phyloP scores from a whole-genome alignment of 169 alveolate genomes.

The Plasmodium fragile region DNA sequence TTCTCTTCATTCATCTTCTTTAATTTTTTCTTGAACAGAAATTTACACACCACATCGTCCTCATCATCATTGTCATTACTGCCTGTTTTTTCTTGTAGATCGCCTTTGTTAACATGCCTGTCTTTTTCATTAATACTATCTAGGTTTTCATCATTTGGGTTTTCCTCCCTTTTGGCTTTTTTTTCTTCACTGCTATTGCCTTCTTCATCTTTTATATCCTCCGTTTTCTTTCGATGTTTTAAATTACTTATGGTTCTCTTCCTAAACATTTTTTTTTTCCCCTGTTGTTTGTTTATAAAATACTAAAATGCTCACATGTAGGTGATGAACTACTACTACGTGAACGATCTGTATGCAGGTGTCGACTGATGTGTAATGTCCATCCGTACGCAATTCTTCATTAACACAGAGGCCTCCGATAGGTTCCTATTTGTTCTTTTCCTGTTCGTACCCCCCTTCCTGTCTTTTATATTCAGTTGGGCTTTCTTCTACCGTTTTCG shows the following conservation, averaged over 20 bases:
- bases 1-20: conserved; percentile 63
- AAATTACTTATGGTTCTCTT: conserved; percentile 43
- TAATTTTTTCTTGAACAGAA: conserved; percentile 59
- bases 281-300: conserved; percentile 12
- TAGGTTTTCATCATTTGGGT: not conserved
- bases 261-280: conserved; percentile 53
- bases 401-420: not conserved
- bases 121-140: conserved; percentile 9
- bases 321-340: not conserved
- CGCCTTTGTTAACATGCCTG: not conserved
- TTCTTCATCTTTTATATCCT: conserved; percentile 56
- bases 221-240: conserved; percentile 56
- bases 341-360: not conserved
- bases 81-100: conserved; percentile 8
- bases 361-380: not conserved
- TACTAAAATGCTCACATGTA: not conserved
- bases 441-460: not conserved
- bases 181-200: conserved; percentile 5
- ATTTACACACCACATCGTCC: conserved; percentile 70
- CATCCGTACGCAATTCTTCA: not conserved
- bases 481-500: not conserved
- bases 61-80: conserved; percentile 12
- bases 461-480: not conserved
- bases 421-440: not conserved
- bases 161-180: conserved; percentile 13